Evolutionary conservation across 2,329 filamentous ascomycete species (phyloP), one percentile per base, ranked within the genome.

Genomic region (Penicillium janthinellum): DNA sequence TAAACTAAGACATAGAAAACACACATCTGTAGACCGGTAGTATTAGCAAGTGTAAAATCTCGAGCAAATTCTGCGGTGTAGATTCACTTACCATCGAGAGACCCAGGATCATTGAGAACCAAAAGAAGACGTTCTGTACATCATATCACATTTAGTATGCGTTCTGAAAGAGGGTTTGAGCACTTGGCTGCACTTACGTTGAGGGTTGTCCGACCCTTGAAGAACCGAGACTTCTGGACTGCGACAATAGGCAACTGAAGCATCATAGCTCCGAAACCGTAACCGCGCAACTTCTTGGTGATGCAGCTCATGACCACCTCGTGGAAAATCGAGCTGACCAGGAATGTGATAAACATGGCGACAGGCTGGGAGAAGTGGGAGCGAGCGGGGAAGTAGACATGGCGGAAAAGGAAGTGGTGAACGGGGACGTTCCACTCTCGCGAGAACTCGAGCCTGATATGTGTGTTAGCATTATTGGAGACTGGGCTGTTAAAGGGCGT

Each of bases 291-390:
- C 80, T 99, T 98, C 82, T 97, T 94, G 28, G 93, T 97, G 74
- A 99, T 98, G 75, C 94, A 98, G 7, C 90, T 92, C 90, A 99
- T 96, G 70, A 99, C 91, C 58, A 99, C 84, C 77, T 99, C 95
- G 73, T 98, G 95, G 15, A 92, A 92, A 22, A 96, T 73, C 38
- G 95, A 91, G 60, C 89, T 93, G 70, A 98, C 90, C 58, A 98
- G 79, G 72, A 99, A 98, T 0, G 95, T 98, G 67, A 96, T 90
- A 62, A 92, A 79, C 28, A 93, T 98, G 28, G 95, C 93, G 58
- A 89, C 82, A 15, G 85, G 83, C 58, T 88, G 87, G 20, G 91
- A 93, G 69, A 96, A 88, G 67, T 89, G 87, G 12, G 88, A 86
- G 10, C 90, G 84, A 12, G 89, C 90, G 1, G 92, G 92, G 58